phyloP scores from a whole-genome alignment of 2,329 filamentous ascomycete genomes.

The Calonectria hongkongensis region DNA sequence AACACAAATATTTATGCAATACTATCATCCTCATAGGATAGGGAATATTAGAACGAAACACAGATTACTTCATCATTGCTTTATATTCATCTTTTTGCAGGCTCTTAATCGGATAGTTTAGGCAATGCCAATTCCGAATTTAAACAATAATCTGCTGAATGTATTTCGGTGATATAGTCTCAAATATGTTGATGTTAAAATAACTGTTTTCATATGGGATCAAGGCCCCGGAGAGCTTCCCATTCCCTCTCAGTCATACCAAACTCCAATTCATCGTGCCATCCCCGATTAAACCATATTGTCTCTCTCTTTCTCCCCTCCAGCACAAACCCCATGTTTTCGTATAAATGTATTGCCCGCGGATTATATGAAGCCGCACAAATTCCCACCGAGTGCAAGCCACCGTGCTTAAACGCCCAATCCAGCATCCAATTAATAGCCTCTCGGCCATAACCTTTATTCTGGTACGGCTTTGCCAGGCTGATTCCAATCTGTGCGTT shows the following conservation, averaged over 20 bases:
- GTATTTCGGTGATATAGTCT: too few relatives aligned
- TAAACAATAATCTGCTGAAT: too few relatives aligned
- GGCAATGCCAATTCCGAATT: too few relatives aligned
- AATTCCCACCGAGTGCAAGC: constrained; percentile 66
- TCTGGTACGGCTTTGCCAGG: constrained; percentile 60
- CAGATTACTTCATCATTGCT: too few relatives aligned
- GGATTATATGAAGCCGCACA: constrained; percentile 64
- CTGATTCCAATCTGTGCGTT: constrained; percentile 58
- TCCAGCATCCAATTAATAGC: constrained; percentile 67
- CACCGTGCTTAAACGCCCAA: constrained; percentile 65
- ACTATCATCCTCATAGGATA: neutral
- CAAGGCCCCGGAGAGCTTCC: constrained; percentile 50
- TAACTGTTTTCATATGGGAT: neutral
- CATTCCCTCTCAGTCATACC: constrained; percentile 65
- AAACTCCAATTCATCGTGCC: constrained; percentile 59
- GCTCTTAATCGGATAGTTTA: too few relatives aligned
- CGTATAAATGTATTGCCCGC: constrained; percentile 64
- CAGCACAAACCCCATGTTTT: constrained; percentile 64
- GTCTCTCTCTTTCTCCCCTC: constrained; percentile 65
- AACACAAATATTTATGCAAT: neutral
- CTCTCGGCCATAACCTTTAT: constrained; percentile 66
- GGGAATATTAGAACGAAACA: neutral
- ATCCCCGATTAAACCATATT: constrained; percentile 66
- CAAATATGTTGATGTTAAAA: neutral
- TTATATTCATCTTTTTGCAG: too few relatives aligned